Evolutionary conservation across 345 rosid genomes (phyloP), one percentile per base, ranked within the genome.

Genomic region (Atalantia buxifolia): DNA sequence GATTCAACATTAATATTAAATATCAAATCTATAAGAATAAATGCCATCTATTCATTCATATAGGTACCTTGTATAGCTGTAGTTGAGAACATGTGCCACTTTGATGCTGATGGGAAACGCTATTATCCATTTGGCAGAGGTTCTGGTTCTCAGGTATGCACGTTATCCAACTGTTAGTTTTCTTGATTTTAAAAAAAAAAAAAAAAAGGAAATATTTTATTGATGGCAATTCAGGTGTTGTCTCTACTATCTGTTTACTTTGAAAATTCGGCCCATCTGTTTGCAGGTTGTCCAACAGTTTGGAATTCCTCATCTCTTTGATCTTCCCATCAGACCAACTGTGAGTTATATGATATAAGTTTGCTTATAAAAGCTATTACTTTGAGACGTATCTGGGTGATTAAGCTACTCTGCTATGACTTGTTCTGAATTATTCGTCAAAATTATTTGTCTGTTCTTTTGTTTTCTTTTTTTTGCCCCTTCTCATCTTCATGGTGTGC

Each of bases 61-160:
- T 74, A 92, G 99, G 99, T 95, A 64, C 99, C 99, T 53, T 95
- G 98, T 73, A 86, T 95, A 78, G 98, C 99, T 67, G 98, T 93
- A 55, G 97, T 95, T 73, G 98, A 95, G 86, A 95, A 95, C 85
- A 95, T 93, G 99, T 92, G 96, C 83, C 96, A 95, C 85, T 95
- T 95, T 77, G 98, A 95, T 79, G 97, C 94, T 63, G 98, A 93
- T 79, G 99, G 99, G 56, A 92, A 93, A 88, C 94, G 98, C 73
- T 89, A 89, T 81, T 95, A 95, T 85, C 99, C 99, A 70, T 93
- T 93, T 79, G 99, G 98, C 38, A 89, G 93, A 91, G 99, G 99
- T 78, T 95, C 99, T 70, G 99, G 99, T 48, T 84, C 98, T 76
- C 92, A 93, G 98, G 99, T 83, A 89, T 73, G 90, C 74, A 71